These are phyloP conservation scores for Suillus weaverae DNA, from an alignment of 768 basidiomycete genomes.

Conservation along the genomic window DNA sequence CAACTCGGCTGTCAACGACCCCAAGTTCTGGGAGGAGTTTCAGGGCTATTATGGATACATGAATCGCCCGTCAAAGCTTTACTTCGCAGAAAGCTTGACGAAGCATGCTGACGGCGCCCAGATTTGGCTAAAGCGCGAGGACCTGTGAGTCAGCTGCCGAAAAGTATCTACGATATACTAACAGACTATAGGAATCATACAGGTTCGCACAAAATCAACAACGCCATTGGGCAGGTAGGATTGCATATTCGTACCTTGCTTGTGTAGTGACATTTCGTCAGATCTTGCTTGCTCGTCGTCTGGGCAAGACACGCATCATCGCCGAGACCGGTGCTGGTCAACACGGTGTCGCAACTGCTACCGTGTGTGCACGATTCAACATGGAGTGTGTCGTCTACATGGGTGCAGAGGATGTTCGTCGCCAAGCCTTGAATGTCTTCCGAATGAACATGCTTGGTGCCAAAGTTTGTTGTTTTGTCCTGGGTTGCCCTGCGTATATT, in stretches of 20 bases:
- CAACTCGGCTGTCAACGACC: conserved; percentile 81
- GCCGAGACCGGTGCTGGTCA: conserved; percentile 99
- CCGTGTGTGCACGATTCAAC: conserved; percentile 95
- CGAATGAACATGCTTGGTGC: conserved; percentile 96
- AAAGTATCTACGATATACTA: conserved; percentile 6
- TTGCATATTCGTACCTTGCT: conserved; percentile 16
- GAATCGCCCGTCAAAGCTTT: conserved; percentile 90
- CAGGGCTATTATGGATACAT: conserved; percentile 88
- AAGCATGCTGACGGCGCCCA: conserved; percentile 89
- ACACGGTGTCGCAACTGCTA: conserved; percentile 98
- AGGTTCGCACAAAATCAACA: conserved; percentile 99
- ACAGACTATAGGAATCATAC: conserved; percentile 79
- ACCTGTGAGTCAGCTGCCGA: conserved; percentile 54
- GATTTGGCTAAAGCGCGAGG: conserved; percentile 98
- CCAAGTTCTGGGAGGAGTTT: conserved; percentile 91
- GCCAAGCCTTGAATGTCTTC: conserved; percentile 97
- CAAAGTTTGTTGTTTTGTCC: conserved; percentile 48
- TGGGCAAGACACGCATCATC: conserved; percentile 96
- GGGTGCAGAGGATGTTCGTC: conserved; percentile 95
- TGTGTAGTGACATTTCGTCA: conserved; percentile 30
- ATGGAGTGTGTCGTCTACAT: conserved; percentile 96
- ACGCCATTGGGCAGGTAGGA: conserved; percentile 88
- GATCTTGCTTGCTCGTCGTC: conserved; percentile 90
- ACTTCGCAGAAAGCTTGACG: conserved; percentile 88
- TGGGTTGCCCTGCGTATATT: neutral